Base-by-base conservation (phyloP, 1,284 basidiomycete genomes). In the Psilocybe mexicana region DNA sequence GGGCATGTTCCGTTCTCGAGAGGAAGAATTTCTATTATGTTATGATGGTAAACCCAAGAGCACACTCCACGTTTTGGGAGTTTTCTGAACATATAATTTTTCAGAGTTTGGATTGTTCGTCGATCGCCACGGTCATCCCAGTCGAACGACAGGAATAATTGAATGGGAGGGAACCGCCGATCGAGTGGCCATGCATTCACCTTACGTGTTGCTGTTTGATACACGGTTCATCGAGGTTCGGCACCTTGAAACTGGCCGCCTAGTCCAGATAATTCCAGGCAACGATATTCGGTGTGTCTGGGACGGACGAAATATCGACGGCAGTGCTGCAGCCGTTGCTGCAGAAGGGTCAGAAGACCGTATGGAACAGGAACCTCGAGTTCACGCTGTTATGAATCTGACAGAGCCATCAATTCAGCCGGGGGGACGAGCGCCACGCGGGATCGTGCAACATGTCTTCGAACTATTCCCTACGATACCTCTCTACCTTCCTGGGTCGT, bases 161-260 rank as follows among this genome's bases (percentile, higher is more conserved):
- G 95, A 98, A 72, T 98, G 96, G 94, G 96, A 98, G 74, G 94
- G 94, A 14, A 90, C 85, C 2, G 92, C 92, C 0, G 91, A 94
- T 65, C 87, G 85, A 35, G 93, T 94, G 36, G 93, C 93, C 0
- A 88, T 93, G 76, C 93, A 95, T 67, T 85, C 90, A 51, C 93
- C 94, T 0, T 96, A 95, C 66, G 80, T 98, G 53, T 82, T 98
- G 28, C 87, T 96, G 35, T 94, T 98, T 72, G 94, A 96, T 71
- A 81, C 85, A 11, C 88, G 92, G 33, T 98, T 98, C 76, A 90
- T 98, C 69, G 96, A 98, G 74, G 84, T 98, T 33, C 86, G 96
- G 30, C 90, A 97, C 67, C 83, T 96, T 57, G 85, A 90, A 63
- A 93, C 88, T 0, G 94, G 94, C 7, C 86, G 92, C 7, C 81